Percentiles rank a stretch among this genome's conserved stretches.
Evolutionary conservation across 1,284 basidiomycete species (phyloP).

Genomic region (Amylostereum chailletii): DNA sequence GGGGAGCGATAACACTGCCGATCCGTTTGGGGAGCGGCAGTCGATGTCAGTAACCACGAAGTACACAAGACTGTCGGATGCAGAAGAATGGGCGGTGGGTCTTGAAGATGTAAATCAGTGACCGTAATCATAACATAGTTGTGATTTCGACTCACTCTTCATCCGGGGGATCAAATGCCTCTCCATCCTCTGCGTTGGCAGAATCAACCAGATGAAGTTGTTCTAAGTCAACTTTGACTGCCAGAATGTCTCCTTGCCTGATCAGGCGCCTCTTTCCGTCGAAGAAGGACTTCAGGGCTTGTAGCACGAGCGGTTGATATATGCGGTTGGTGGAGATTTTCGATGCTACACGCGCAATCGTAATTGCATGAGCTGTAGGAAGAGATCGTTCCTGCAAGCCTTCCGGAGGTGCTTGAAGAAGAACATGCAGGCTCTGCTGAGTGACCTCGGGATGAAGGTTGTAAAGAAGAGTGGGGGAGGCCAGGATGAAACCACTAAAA

Average conservation of each 20-base stretch:
- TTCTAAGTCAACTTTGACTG: slow-evolving; percentile 60
- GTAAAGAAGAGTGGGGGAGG: slow-evolving; percentile 53
- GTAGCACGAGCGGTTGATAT: slow-evolving; percentile 67
- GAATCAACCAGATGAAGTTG: slow-evolving; percentile 15
- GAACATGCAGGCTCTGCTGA: slow-evolving; percentile 19
- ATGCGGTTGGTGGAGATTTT: slow-evolving; percentile 67
- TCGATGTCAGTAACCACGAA: slow-evolving; percentile 80
- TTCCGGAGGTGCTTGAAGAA: slow-evolving; percentile 42
- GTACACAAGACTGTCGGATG: slow-evolving; percentile 43
- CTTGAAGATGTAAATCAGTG: slow-evolving; percentile 1
- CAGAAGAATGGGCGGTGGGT: slow-evolving; percentile 3
- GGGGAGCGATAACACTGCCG: slow-evolving; percentile 18
- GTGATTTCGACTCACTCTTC: too few species aligned
- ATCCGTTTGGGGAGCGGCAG: slow-evolving; percentile 39
- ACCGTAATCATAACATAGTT: not conserved
- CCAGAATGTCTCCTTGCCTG: slow-evolving; percentile 76
- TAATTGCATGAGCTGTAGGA: slow-evolving; percentile 67
- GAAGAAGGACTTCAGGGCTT: slow-evolving; percentile 66
- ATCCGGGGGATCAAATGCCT: too few species aligned
- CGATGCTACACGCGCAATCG: slow-evolving; percentile 80
- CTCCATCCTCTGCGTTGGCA: too few species aligned
- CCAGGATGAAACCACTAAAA: slow-evolving; percentile 28
- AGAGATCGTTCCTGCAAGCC: slow-evolving; percentile 49
- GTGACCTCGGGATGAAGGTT: slow-evolving; percentile 32
- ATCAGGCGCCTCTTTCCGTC: slow-evolving; percentile 51